phyloP scores from a whole-genome alignment of 1,284 basidiomycete species.

The Ustilago xerochloae region DNA sequence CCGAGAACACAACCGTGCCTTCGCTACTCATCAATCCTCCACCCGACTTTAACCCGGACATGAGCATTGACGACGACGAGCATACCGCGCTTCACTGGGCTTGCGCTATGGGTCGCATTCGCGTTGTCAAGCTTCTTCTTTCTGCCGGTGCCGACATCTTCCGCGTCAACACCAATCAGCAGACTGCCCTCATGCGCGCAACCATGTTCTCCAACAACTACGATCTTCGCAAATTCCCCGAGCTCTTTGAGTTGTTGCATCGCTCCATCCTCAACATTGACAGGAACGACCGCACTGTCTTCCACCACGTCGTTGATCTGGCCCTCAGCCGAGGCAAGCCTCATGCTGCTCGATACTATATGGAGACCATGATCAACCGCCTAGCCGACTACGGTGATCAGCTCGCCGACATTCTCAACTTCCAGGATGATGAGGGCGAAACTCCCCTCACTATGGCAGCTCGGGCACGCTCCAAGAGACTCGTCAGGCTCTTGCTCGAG shows the following conservation, averaged over 20 bases:
- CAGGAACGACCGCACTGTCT: constrained; percentile 95
- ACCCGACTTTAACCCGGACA: constrained; percentile 91
- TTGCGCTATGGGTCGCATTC: constrained; percentile 97
- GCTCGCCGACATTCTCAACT: constrained; percentile 97
- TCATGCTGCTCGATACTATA: constrained; percentile 97
- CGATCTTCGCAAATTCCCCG: constrained; percentile 98
- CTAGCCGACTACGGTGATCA: constrained; percentile 96
- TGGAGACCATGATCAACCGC: constrained; percentile 92
- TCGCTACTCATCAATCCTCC: constrained; percentile 88
- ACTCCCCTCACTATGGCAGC: constrained; percentile 97
- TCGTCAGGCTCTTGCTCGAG: constrained; percentile 94
- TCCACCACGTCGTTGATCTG: constrained; percentile 98
- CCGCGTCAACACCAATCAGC: constrained; percentile 94
- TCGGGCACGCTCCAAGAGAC: constrained; percentile 92
- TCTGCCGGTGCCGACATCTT: constrained; percentile 96
- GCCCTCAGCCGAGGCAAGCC: constrained; percentile 97
- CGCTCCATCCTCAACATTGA: constrained; percentile 99
- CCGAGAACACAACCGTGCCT: constrained; percentile 93
- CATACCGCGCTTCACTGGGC: constrained; percentile 99
- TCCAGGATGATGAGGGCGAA: constrained; percentile 98
- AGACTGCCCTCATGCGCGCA: constrained; percentile 96
- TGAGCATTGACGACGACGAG: constrained; percentile 97
- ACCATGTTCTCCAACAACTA: constrained; percentile 99
- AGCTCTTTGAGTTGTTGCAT: constrained; percentile 95
- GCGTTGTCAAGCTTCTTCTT: constrained; percentile 93